These are phyloP conservation scores for Aureobasidium sp. DNA, from an alignment of 2,329 filamentous ascomycete species.

Conservation along the genomic window DNA sequence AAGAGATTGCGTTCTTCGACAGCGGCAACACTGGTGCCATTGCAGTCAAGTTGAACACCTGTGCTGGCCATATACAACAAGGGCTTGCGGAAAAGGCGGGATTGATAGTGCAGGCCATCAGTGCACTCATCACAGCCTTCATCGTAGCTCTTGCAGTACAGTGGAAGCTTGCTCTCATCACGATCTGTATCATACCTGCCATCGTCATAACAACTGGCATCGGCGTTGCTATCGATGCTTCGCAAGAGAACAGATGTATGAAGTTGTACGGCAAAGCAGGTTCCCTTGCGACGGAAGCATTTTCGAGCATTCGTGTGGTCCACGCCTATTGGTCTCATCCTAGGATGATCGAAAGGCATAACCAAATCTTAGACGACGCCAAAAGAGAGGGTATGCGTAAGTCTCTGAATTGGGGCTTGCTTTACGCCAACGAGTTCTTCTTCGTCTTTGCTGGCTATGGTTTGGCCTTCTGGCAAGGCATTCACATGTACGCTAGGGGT, in stretches of 20 bases:
- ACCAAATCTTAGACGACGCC: neutral
- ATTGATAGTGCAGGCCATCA: constrained; percentile 53
- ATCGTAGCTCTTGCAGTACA: constrained; percentile 55
- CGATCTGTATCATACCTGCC: constrained; percentile 52
- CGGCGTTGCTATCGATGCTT: neutral
- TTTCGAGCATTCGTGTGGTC: constrained; percentile 59
- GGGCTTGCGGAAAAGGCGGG: constrained; percentile 67
- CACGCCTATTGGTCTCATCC: constrained; percentile 25
- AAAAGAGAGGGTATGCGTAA: neutral
- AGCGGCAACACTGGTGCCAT: constrained; percentile 56
- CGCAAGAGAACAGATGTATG: neutral
- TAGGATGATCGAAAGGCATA: neutral
- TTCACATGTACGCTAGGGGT: neutral
- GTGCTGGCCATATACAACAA: constrained; percentile 59
- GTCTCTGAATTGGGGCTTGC: neutral
- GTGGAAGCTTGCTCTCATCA: constrained; percentile 56
- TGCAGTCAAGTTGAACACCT: constrained; percentile 54
- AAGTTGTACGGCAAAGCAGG: neutral
- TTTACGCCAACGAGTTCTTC: neutral
- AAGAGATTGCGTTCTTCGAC: constrained; percentile 60
- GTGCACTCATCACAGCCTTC: constrained; percentile 62
- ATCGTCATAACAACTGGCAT: constrained; percentile 33
- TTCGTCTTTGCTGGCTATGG: neutral
- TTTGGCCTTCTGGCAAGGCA: constrained; percentile 3
- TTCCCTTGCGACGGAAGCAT: constrained; percentile 36